A percentile compares a stretch with the other conserved stretches of the same genome.
Conservation (phyloP, 2,329 filamentous ascomycete species). For the Xylariaceae sp. region DNA sequence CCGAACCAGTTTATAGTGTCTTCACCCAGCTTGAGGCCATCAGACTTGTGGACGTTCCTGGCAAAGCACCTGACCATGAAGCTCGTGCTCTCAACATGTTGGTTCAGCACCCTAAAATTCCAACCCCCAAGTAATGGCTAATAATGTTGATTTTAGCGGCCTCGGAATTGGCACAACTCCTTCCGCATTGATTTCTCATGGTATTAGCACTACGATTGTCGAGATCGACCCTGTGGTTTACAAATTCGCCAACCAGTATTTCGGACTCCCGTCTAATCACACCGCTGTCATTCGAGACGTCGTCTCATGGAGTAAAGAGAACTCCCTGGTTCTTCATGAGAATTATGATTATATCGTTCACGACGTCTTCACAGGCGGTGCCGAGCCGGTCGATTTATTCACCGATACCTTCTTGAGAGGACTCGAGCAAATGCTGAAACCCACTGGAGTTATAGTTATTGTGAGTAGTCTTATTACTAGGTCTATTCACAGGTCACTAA, state of each 20-base stretch:
- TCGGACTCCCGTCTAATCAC: slow-evolving; percentile 71
- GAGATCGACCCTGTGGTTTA: slow-evolving; percentile 91
- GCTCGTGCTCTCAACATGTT: slow-evolving; percentile 82
- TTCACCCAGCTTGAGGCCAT: slow-evolving; percentile 94
- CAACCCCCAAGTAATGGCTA: slow-evolving; percentile 10
- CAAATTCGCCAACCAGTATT: slow-evolving; percentile 76
- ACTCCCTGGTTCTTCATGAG: slow-evolving; percentile 39
- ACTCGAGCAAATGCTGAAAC: slow-evolving; percentile 64
- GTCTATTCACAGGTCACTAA: slow-evolving; percentile 3
- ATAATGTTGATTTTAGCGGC: slow-evolving; percentile 50
- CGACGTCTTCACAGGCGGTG: slow-evolving; percentile 95
- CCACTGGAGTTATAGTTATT: slow-evolving; percentile 80
- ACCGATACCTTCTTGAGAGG: slow-evolving; percentile 76
- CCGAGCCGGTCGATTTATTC: slow-evolving; percentile 83
- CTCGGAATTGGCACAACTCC: slow-evolving; percentile 91
- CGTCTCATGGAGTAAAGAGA: slow-evolving; percentile 56
- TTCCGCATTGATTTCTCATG: slow-evolving; percentile 77
- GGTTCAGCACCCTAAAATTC: slow-evolving; percentile 32
- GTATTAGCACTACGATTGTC: slow-evolving; percentile 87
- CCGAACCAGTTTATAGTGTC: slow-evolving; percentile 91
- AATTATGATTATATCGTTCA: slow-evolving; percentile 91
- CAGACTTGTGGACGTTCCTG: slow-evolving; percentile 63
- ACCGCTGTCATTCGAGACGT: slow-evolving; percentile 79
- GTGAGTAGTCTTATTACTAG: slow-evolving; percentile 43
- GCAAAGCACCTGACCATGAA: slow-evolving; percentile 52